phyloP scores from a whole-genome alignment of 257 asterid species.

The Cinchona pubescens region DNA sequence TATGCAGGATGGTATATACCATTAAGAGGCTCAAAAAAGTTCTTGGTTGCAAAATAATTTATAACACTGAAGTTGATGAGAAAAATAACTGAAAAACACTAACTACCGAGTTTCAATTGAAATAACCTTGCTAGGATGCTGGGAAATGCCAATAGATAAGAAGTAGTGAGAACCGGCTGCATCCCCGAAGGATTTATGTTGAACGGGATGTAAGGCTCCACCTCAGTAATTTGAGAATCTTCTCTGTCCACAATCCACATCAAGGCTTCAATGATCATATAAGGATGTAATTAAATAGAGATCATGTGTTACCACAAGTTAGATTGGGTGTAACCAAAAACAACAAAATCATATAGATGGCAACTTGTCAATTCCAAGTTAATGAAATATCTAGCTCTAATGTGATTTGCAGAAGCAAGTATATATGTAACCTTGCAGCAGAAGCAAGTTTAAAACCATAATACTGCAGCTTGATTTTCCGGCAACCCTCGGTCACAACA shows the following conservation, averaged over 20 bases:
- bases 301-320: background rate
- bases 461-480: constrained; percentile 94
- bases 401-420: background rate
- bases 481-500: constrained; percentile 89
- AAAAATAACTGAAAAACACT: background rate
- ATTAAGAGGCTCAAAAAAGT: background rate
- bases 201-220: constrained; percentile 98
- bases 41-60: background rate
- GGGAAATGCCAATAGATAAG: constrained; percentile 96
- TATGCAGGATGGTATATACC: constrained; percentile 4
- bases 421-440: constrained; percentile 59
- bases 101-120: background rate
- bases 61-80: background rate
- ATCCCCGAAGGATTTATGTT: constrained; percentile 99
- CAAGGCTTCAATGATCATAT: constrained; percentile 12
- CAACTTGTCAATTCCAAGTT: background rate
- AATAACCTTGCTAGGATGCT: constrained; percentile 76
- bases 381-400: background rate
- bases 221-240: constrained; percentile 78
- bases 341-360: background rate
- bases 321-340: background rate
- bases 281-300: background rate
- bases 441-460: constrained; percentile 97
- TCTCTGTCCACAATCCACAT: constrained; percentile 58
- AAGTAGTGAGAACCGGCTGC: constrained; percentile 95